phyloP scores from a whole-genome alignment of 2,329 filamentous ascomycete species.

The Malbranchea cinnamomea region DNA sequence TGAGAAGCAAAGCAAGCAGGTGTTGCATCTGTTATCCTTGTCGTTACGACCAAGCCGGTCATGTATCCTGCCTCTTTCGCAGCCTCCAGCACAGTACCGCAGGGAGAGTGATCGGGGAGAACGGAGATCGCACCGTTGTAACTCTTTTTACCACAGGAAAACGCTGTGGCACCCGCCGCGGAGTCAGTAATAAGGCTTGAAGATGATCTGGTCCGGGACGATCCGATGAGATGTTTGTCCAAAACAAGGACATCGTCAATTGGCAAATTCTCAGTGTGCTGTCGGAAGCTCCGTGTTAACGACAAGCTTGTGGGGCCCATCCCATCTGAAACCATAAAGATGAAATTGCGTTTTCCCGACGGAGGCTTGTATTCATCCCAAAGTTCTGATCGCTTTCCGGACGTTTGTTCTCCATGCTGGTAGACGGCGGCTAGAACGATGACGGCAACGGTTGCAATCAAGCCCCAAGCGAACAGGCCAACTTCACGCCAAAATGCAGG shows the following conservation, averaged over 20 bases:
- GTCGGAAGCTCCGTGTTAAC: slow-evolving; percentile 73
- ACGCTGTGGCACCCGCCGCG: slow-evolving; percentile 92
- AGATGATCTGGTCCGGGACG: slow-evolving; percentile 70
- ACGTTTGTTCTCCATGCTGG: slow-evolving; percentile 40
- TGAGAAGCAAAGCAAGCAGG: slow-evolving; percentile 91
- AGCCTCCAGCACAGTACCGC: slow-evolving; percentile 84
- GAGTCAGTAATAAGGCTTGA: slow-evolving; percentile 85
- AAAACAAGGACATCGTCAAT: slow-evolving; percentile 61
- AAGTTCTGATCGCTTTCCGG: slow-evolving; percentile 14
- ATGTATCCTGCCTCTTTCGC: slow-evolving; percentile 83
- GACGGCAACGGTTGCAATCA: slow-evolving; percentile 63
- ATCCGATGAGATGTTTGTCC: slow-evolving; percentile 80
- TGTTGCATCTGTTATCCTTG: slow-evolving; percentile 86
- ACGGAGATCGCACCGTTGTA: slow-evolving; percentile 96
- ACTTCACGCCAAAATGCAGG: slow-evolving; percentile 56
- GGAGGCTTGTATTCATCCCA: slow-evolving; percentile 30
- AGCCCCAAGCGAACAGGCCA: slow-evolving; percentile 66
- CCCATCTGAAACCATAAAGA: slow-evolving; percentile 98
- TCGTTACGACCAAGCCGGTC: slow-evolving; percentile 90
- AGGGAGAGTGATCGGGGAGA: slow-evolving; percentile 69
- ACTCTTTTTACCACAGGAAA: slow-evolving; percentile 81
- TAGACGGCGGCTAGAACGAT: slow-evolving; percentile 70
- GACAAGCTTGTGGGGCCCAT: slow-evolving; percentile 91
- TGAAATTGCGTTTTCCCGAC: slow-evolving; percentile 68
- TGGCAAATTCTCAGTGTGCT: slow-evolving; percentile 59